phyloP scores from a whole-genome alignment of 805 yeast genomes.

The Schwanniomyces vanrijiae region DNA sequence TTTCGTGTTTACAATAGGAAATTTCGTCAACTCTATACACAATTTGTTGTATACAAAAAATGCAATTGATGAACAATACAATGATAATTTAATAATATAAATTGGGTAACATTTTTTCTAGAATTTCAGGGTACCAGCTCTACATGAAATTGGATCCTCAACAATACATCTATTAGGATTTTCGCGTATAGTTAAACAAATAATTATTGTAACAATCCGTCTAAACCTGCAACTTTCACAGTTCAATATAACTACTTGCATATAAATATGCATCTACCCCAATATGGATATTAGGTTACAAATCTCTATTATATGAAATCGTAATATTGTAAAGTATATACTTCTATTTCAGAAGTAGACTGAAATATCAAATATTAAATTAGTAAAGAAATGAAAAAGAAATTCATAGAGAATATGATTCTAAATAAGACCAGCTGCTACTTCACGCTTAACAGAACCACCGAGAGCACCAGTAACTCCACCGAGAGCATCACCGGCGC shows the following conservation, averaged over 20 bases:
- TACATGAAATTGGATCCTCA: background rate
- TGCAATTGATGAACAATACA: background rate
- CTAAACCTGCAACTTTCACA: background rate
- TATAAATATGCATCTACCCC: background rate
- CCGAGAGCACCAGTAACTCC: background rate
- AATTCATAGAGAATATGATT: background rate
- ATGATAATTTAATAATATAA: background rate
- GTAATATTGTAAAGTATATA: background rate
- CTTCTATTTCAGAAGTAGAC: background rate
- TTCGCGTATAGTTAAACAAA: background rate
- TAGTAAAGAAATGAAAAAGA: background rate
- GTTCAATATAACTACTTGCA: background rate
- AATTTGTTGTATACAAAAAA: background rate
- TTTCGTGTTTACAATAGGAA: background rate
- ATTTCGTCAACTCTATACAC: background rate
- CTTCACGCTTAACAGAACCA: background rate
- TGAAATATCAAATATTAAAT: background rate
- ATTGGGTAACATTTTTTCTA: background rate
- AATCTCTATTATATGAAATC: background rate
- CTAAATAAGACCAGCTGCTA: background rate
- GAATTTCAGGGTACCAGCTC: background rate
- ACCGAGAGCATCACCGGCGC: too few species aligned
- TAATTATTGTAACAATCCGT: background rate
- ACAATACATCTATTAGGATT: background rate
- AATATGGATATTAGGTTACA: background rate